Evolutionary conservation across 768 basidiomycete species (phyloP).

Genomic region (Pleurotus eryngii): DNA sequence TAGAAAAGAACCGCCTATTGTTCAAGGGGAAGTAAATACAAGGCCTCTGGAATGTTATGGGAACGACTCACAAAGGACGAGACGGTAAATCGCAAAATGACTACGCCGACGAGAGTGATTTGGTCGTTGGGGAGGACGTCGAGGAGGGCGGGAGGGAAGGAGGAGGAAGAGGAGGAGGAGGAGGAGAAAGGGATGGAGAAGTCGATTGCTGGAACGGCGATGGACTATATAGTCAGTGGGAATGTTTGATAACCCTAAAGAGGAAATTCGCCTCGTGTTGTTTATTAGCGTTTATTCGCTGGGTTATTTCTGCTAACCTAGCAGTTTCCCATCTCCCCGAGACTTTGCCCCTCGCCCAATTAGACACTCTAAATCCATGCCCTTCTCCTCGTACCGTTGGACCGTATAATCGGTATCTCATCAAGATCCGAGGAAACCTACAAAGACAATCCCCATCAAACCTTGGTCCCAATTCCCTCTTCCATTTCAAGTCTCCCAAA

Average conservation of each 20-base stretch:
- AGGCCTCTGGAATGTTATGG: slow-evolving; percentile 37
- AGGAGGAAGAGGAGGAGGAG: slow-evolving; percentile 22
- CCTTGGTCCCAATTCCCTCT: neutral
- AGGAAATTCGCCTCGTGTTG: slow-evolving; percentile 7
- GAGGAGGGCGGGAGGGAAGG: slow-evolving; percentile 20
- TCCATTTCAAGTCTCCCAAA: neutral
- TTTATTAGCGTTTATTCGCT: slow-evolving; percentile 9
- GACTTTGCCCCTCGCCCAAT: slow-evolving; percentile 7
- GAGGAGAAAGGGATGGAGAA: slow-evolving; percentile 16
- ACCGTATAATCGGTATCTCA: slow-evolving; percentile 6
- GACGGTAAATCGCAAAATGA: slow-evolving; percentile 14
- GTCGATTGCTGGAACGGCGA: slow-evolving; percentile 21
- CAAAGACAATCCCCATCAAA: slow-evolving; percentile 1
- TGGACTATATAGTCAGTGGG: slow-evolving; percentile 10
- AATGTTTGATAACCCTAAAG: slow-evolving; percentile 10
- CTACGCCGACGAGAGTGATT: slow-evolving; percentile 13
- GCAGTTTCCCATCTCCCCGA: slow-evolving; percentile 7
- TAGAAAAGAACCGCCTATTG: slow-evolving; percentile 20
- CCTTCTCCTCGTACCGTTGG: slow-evolving; percentile 8
- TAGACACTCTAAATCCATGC: slow-evolving; percentile 4
- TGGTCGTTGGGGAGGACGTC: slow-evolving; percentile 3
- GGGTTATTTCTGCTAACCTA: slow-evolving; percentile 7
- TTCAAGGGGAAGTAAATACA: slow-evolving; percentile 23
- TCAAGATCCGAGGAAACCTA: slow-evolving; percentile 10
- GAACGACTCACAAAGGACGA: slow-evolving; percentile 22